Conservation (phyloP, 306 rosid genomes). For the Amphicarpaea edgeworthii region DNA sequence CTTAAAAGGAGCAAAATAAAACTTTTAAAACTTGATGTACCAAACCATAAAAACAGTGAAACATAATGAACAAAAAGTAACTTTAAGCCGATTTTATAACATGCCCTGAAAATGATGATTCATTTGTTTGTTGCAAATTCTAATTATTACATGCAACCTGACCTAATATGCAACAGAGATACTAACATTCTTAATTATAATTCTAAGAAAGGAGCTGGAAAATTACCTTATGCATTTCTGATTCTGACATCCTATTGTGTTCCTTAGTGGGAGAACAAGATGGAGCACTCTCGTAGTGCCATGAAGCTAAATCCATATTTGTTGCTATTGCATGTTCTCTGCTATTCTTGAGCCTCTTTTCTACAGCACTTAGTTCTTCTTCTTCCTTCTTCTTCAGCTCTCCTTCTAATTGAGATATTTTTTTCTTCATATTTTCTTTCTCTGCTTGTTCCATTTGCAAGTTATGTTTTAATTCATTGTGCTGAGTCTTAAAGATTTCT, state of each 20-base stretch:
- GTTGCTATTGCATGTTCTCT: slow-evolving; percentile 50
- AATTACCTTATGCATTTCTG: slow-evolving; percentile 61
- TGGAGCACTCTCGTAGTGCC: slow-evolving; percentile 44
- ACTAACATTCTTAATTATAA: slow-evolving; percentile 22
- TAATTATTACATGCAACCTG: slow-evolving; percentile 21
- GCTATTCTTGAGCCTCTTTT: slow-evolving; percentile 62
- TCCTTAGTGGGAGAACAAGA: slow-evolving; percentile 36
- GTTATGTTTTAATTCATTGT: slow-evolving; percentile 54
- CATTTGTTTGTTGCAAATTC: not conserved
- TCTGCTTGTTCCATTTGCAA: slow-evolving; percentile 60
- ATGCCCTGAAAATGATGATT: not conserved
- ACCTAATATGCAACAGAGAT: not conserved
- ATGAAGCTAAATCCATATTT: slow-evolving; percentile 44
- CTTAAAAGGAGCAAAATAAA: no score
- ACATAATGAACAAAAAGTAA: no score
- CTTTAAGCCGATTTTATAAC: not conserved
- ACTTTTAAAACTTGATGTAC: no score
- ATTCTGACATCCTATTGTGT: slow-evolving; percentile 45
- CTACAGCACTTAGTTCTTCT: slow-evolving; percentile 53
- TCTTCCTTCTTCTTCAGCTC: slow-evolving; percentile 70
- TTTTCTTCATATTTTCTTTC: slow-evolving; percentile 67
- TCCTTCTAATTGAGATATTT: slow-evolving; percentile 62
- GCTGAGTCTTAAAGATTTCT: slow-evolving; percentile 59
- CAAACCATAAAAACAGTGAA: no score
- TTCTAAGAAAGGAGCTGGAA: slow-evolving; percentile 25